A percentile compares a stretch with the other conserved stretches of the same genome.
Evolutionary conservation across 441 rosid genomes (phyloP).

Genomic region (Biscutella auriculata): DNA sequence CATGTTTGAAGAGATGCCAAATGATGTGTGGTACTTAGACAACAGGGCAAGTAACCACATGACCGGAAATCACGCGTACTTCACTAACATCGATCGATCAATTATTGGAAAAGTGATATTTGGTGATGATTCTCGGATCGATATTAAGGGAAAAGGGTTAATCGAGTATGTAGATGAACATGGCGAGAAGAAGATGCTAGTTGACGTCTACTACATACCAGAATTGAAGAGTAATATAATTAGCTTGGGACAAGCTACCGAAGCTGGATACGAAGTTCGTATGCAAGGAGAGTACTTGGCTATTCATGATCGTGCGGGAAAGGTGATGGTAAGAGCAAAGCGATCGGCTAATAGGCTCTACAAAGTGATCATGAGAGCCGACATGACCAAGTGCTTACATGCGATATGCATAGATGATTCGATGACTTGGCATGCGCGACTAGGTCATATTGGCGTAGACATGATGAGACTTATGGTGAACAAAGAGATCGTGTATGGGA

Average conservation of each 20-base stretch:
- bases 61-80: neutral
- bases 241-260: neutral
- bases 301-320: neutral
- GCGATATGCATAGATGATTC: no score
- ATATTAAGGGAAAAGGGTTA: neutral
- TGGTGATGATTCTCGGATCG: neutral
- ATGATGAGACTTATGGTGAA: no score
- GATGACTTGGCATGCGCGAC: no score
- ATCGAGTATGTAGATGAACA: no score
- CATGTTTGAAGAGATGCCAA: neutral
- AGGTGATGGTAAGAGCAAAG: neutral
- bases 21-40: neutral
- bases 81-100: neutral
- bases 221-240: neutral
- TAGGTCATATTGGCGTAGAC: no score
- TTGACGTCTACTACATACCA: neutral
- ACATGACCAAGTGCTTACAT: no score
- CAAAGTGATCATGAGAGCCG: no score
- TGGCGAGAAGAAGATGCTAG: no score
- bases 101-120: neutral
- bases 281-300: neutral
- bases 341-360: neutral
- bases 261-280: neutral
- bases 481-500: no score
- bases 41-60: neutral